A percentile compares a stretch with the other conserved stretches of the same genome.
Conservation (phyloP, 192 early-diverging fungal species). For the Coemansia guatemalensis region DNA sequence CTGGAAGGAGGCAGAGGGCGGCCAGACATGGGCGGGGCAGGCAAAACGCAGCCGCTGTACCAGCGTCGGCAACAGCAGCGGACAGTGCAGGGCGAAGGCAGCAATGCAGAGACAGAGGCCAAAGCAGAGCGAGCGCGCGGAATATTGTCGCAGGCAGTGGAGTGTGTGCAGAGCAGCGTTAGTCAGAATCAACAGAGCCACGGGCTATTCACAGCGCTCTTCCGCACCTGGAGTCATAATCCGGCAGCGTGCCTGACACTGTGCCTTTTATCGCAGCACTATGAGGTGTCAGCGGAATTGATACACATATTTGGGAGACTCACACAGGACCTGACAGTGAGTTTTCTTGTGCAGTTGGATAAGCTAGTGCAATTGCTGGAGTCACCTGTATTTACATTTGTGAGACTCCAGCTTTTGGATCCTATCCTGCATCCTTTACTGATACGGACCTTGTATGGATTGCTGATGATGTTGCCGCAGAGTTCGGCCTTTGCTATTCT, state of each 20-base stretch:
- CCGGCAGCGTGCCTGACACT: conserved; percentile 92
- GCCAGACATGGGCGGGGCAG: neutral
- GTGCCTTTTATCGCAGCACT: conserved; percentile 95
- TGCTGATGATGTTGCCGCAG: conserved; percentile 97
- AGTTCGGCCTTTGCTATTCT: conserved; percentile 94
- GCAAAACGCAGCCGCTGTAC: neutral
- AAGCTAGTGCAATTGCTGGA: conserved; percentile 98
- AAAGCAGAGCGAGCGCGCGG: conserved; percentile 13
- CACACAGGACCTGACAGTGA: conserved; percentile 84
- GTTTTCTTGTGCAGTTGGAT: conserved; percentile 92
- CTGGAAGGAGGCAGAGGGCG: neutral
- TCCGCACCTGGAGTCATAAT: conserved; percentile 96
- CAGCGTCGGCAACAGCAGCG: conserved; percentile 8
- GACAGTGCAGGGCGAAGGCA: conserved; percentile 4
- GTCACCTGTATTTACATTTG: conserved; percentile 94
- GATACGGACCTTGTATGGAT: conserved; percentile 90
- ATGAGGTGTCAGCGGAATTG: conserved; percentile 84
- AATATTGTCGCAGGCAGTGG: conserved; percentile 16
- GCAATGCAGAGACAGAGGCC: neutral
- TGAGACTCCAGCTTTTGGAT: conserved; percentile 92
- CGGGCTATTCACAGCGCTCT: conserved; percentile 80
- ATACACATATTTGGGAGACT: conserved; percentile 84
- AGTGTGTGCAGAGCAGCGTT: conserved; percentile 25
- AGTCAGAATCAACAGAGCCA: conserved; percentile 60
- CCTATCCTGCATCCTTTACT: conserved; percentile 87